phyloP scores from a whole-genome alignment of 2,329 filamentous ascomycete species.

The Orbilia quercus region DNA sequence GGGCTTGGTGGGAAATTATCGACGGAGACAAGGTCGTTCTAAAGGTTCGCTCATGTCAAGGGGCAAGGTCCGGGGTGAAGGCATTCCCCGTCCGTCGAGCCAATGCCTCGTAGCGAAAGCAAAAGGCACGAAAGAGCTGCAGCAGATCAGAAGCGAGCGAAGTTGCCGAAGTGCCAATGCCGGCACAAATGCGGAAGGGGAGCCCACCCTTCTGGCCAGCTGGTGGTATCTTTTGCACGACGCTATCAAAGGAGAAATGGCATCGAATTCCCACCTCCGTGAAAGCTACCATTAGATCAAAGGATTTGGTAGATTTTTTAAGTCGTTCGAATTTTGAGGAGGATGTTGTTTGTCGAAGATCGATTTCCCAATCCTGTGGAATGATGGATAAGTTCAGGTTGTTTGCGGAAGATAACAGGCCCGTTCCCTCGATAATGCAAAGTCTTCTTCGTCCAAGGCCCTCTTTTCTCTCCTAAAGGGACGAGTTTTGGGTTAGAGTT shows the following conservation, averaged over 20 bases:
- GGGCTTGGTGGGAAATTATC: neutral
- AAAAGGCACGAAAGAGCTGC: slow-evolving; percentile 27
- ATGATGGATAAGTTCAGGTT: slow-evolving; percentile 29
- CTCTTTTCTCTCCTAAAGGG: slow-evolving; percentile 1
- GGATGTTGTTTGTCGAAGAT: slow-evolving; percentile 23
- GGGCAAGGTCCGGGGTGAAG: slow-evolving; percentile 30
- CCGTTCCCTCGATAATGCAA: slow-evolving; percentile 15
- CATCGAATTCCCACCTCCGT: slow-evolving; percentile 28
- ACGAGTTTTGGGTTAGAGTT: slow-evolving; percentile 35
- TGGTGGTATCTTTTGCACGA: slow-evolving; percentile 4
- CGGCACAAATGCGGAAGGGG: slow-evolving; percentile 44
- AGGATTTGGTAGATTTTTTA: neutral
- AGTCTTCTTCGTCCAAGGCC: slow-evolving; percentile 4
- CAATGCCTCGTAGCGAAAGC: slow-evolving; percentile 33
- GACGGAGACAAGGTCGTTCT: slow-evolving; percentile 4
- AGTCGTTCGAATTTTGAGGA: neutral
- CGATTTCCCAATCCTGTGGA: slow-evolving; percentile 46
- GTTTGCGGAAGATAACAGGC: slow-evolving; percentile 53
- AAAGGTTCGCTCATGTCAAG: neutral
- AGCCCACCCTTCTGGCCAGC: slow-evolving; percentile 28
- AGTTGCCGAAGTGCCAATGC: slow-evolving; percentile 36
- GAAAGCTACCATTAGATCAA: slow-evolving; percentile 15
- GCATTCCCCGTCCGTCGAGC: slow-evolving; percentile 46
- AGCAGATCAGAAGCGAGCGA: slow-evolving; percentile 56
- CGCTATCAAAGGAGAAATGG: slow-evolving; percentile 8